These are phyloP conservation scores for Leishmania tarentolae DNA, from an alignment of 208 protist genomes.

Conservation along the genomic window DNA sequence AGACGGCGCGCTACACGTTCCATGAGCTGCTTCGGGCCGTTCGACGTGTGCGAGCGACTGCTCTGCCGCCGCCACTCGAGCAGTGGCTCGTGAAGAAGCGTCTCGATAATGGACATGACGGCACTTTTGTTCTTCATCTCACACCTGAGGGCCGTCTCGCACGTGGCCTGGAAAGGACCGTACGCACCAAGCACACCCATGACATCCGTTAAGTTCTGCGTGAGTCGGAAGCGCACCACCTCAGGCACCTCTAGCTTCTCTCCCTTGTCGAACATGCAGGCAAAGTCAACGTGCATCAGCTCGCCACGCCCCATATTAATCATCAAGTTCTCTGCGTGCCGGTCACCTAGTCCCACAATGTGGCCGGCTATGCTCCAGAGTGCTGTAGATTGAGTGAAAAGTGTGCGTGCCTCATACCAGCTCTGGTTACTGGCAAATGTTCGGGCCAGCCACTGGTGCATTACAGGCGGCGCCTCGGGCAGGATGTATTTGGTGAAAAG, in stretches of 20 bases:
- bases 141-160: slow-evolving; percentile 87
- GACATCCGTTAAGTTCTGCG: slow-evolving; percentile 95
- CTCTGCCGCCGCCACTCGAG: slow-evolving; percentile 89
- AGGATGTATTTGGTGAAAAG: slow-evolving; percentile 84
- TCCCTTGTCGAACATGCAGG: slow-evolving; percentile 97
- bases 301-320: slow-evolving; percentile 88
- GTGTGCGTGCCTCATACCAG: slow-evolving; percentile 90
- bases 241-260: slow-evolving; percentile 94
- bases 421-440: slow-evolving; percentile 84
- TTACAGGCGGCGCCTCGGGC: slow-evolving; percentile 73
- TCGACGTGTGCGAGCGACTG: slow-evolving; percentile 6
- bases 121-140: slow-evolving; percentile 92
- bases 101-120: slow-evolving; percentile 96
- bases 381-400: slow-evolving; percentile 89
- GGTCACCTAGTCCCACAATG: slow-evolving; percentile 94
- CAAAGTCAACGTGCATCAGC: slow-evolving; percentile 95
- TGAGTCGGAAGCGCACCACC: slow-evolving; percentile 96
- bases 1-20: slow-evolving; percentile 74
- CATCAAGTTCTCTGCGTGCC: slow-evolving; percentile 97
- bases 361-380: slow-evolving; percentile 97
- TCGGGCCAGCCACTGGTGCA: slow-evolving; percentile 95
- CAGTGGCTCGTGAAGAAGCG: slow-evolving; percentile 96
- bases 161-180: slow-evolving; percentile 90
- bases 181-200: slow-evolving; percentile 94
- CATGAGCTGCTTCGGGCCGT: slow-evolving; percentile 63